Evolutionary conservation across 2,329 filamentous ascomycete species (phyloP), one percentile per base, ranked within the genome.

Genomic region (Achaetomium macrosporum): DNA sequence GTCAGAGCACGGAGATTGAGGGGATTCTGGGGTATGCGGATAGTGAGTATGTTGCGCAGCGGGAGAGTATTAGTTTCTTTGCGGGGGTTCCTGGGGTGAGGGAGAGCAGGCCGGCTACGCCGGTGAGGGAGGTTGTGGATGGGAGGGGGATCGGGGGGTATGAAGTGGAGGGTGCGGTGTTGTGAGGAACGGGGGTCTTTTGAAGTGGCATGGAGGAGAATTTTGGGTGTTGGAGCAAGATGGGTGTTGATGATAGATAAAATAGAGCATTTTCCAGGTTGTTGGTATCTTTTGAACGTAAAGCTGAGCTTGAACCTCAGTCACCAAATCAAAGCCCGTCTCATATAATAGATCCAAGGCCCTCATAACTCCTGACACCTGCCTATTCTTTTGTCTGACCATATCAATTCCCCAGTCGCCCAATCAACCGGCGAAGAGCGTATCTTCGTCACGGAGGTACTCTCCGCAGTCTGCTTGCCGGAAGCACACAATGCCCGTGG

Each of bases 391-490:
- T 25, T 54, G 15, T 43, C 39, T 41, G 20, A 46, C 47, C 37
- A 19, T 19, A 16, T 20, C 35, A 31, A 33, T 15, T 3, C 30
- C 11, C 2, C 45, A 31, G 15, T n/a, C 30, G 16, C 29, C 17
- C 29, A 11, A 37, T 47, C 66, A 79, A 53, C 76, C 74, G 30
- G 76, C 76, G 65, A 85, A 85, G 50, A 85, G 66, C 51, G 79
- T 82, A 66, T 84, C 82, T 68, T 86, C 83, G 64, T 97, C 92
- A 66, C 93, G 83, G 65, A 99, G 76, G 67, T 96, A 99, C 73
- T 97, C 92, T 63, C 93, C 93, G 62, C 88, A 87, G 74, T 99
- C 93, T 1, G 89, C 88, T 73, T 99, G 93, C 60, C 92, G 79
- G 72, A 96, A 97, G 51, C 87, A 86, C 10, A 89, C 86, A 56